These are phyloP conservation scores for Verticillium longisporum DNA, from an alignment of 2,329 filamentous ascomycete species.

Conservation along the genomic window DNA sequence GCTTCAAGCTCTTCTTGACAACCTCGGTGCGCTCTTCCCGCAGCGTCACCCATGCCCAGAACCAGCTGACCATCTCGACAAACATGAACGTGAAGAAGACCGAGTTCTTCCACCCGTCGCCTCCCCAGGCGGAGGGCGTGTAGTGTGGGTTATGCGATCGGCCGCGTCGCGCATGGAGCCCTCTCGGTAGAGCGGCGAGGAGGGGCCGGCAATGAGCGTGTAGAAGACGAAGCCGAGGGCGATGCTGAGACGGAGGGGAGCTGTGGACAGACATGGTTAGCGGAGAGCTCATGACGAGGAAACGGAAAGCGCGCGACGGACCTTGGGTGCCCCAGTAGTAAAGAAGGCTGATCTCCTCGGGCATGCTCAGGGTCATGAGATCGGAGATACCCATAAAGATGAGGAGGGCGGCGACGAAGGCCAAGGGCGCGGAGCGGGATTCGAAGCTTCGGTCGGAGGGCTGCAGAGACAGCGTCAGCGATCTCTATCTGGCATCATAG, in stretches of 20 bases:
- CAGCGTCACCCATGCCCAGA: constrained; percentile 73
- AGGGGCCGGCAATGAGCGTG: constrained; percentile 52
- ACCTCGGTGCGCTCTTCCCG: constrained; percentile 53
- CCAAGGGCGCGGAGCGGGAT: constrained; percentile 61
- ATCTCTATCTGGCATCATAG: background rate
- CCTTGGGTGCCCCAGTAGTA: constrained; percentile 63
- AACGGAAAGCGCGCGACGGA: constrained; percentile 33
- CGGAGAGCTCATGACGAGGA: constrained; percentile 45
- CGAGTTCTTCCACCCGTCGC: constrained; percentile 72
- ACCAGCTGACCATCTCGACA: constrained; percentile 77
- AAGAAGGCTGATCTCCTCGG: constrained; percentile 57
- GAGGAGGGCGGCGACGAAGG: constrained; percentile 65
- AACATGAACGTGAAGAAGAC: constrained; percentile 81
- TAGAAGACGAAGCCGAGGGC: constrained; percentile 58
- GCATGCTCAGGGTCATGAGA: constrained; percentile 58
- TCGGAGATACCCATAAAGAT: constrained; percentile 55
- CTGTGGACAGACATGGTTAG: constrained; percentile 20
- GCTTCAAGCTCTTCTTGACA: constrained; percentile 25
- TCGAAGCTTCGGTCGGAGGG: constrained; percentile 63
- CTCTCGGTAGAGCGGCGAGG: constrained; percentile 38
- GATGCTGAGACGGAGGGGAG: constrained; percentile 59
- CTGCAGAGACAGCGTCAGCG: constrained; percentile 25
- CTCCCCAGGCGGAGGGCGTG: constrained; percentile 37
- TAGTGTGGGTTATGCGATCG: constrained; percentile 26
- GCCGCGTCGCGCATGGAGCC: constrained; percentile 19